Evolutionary conservation across 75 land plant species (phyloP).

Genomic region (Picea glauca): DNA sequence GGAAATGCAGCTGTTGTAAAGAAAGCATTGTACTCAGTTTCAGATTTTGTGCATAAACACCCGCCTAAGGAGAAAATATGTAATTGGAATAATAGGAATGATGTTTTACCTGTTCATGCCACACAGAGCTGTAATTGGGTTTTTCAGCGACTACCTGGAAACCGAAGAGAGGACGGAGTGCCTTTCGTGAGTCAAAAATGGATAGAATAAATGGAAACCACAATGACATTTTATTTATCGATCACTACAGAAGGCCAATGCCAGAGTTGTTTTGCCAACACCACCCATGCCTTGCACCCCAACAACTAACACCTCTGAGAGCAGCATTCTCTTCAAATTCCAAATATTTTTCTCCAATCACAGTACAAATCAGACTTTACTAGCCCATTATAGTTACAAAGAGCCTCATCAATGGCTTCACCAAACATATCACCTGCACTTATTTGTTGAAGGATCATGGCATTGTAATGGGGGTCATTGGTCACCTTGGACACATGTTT

Average conservation of each 20-base stretch:
- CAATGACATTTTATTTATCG: not conserved
- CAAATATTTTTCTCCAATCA: not conserved
- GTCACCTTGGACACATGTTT: not conserved
- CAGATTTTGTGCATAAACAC: constrained; percentile 73
- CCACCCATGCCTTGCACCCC: not conserved
- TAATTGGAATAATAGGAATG: too few relatives aligned
- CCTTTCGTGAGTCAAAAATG: not conserved
- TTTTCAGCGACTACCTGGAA: not conserved
- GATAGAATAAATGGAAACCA: not conserved
- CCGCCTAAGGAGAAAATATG: constrained; percentile 58
- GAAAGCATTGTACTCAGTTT: constrained; percentile 63
- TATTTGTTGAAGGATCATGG: not conserved
- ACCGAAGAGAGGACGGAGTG: not conserved
- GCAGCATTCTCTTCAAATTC: not conserved
- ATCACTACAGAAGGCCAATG: not conserved
- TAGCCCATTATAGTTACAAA: not conserved
- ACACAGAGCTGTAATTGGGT: too few relatives aligned
- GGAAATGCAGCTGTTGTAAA: constrained; percentile 61
- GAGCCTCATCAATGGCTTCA: not conserved
- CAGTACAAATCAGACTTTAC: not conserved
- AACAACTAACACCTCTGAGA: not conserved
- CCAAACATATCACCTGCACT: not conserved
- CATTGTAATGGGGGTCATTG: not conserved
- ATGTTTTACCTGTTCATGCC: too few relatives aligned
- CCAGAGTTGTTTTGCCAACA: not conserved